Evolutionary conservation across 2,329 filamentous ascomycete species (phyloP), one percentile per base, ranked within the genome.

Genomic region (Elsinoe ampelina): DNA sequence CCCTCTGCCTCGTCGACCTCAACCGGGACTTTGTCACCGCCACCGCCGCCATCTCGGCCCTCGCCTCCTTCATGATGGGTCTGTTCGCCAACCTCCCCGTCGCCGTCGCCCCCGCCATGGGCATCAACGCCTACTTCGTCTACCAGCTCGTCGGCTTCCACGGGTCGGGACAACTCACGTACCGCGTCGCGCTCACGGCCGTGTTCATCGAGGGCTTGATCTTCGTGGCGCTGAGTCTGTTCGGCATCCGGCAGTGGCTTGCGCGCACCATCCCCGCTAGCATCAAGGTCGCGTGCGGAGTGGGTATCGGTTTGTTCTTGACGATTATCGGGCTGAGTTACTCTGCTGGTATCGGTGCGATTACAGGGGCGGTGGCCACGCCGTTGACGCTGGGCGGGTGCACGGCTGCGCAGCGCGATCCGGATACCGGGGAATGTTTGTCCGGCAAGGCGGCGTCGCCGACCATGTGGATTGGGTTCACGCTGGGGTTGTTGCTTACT

Each of bases 191-290:
- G 34, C 73, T 95, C 36, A 93, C 89, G 3, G 89, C 89, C 55
- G 89, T 93, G 62, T 95, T 95, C 67, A 85, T 93, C 12, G 89
- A 95, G 70, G 89, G 89, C 36, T 87, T 87, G 69, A 84, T 95
- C 60, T 95, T 95, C 72, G 81, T 95, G 52, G 86, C 75, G 2
- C 78, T 95, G 39, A 89, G 89, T 1, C 68, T 95, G 35, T 77
- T 91, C 54, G 89, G 89, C 36, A 79, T 95, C 73, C 85, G 89
- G 12, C 89, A 95, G 69, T 95, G 89, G 89, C 81, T 95, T 22
- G 89, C 89, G 15, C 83, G 88, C 62, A 84, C 86, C 42, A 89
- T 95, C 61, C 89, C 89, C 1, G 80, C 82, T 39, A 89, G 85
- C 57, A 91, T 95, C 73, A 95, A 95, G 72, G 82, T 93, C 57